Percentiles rank a stretch among this genome's conserved stretches.
phyloP scores from a whole-genome alignment of 1,139 yeast genomes.

The Debaryomycetaceae sp. region DNA sequence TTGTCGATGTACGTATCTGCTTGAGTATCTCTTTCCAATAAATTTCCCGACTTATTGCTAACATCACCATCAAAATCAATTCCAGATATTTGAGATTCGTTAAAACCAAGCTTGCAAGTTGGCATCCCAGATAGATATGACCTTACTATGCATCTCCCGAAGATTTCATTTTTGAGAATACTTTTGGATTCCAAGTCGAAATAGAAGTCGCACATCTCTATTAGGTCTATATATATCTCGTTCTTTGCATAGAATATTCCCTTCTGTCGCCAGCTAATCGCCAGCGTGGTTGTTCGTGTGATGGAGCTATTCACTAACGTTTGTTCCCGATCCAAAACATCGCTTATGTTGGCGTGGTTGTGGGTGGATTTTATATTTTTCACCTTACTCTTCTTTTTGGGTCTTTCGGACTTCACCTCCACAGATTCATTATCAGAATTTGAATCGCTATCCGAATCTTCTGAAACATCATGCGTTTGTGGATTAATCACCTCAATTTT shows the following conservation, averaged over 20 bases:
- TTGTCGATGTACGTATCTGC: background rate
- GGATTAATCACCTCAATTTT: conserved; percentile 38
- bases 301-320: conserved; percentile 56
- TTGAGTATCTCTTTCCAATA: conserved; percentile 10
- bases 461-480: conserved; percentile 8
- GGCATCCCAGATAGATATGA: conserved; percentile 50
- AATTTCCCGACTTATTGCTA: conserved; percentile 5
- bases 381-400: conserved; percentile 11
- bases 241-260: conserved; percentile 47
- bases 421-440: conserved; percentile 13
- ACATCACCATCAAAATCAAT: conserved; percentile 13
- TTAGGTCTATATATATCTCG: conserved; percentile 43
- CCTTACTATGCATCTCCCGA: conserved; percentile 35
- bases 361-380: conserved; percentile 33
- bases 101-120: conserved; percentile 40
- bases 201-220: conserved; percentile 38
- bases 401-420: conserved; percentile 8
- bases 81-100: conserved; percentile 31
- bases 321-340: conserved; percentile 24
- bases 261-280: conserved; percentile 47
- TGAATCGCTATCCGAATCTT: conserved; percentile 10
- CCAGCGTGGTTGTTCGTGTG: conserved; percentile 39
- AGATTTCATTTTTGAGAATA: conserved; percentile 33
- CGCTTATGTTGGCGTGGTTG: conserved; percentile 37
- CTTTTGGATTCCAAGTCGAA: conserved; percentile 31